Conservation (phyloP, 2,329 filamentous ascomycete species). For the Beauveria medogensis region DNA sequence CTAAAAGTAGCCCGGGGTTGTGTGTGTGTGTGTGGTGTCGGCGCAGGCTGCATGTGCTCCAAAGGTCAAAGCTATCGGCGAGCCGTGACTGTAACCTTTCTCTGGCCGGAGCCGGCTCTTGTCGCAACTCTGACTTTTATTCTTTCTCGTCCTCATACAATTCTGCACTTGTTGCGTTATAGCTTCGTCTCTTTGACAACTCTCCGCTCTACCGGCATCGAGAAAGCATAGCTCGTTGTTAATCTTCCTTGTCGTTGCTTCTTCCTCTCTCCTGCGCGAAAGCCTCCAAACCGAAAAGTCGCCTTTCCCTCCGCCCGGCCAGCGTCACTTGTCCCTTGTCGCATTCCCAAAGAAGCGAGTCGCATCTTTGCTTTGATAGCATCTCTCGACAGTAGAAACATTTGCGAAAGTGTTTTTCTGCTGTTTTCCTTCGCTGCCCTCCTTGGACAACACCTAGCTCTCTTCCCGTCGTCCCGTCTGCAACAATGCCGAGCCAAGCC, state of each 20-base stretch:
- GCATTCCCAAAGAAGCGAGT: neutral
- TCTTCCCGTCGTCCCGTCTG: neutral
- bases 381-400: neutral
- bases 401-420: neutral
- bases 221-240: neutral
- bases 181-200: neutral
- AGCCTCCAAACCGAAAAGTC: neutral
- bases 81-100: slow-evolving; percentile 7
- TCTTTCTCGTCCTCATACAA: neutral
- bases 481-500: slow-evolving; percentile 26
- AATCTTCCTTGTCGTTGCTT: neutral
- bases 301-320: slow-evolving; percentile 2
- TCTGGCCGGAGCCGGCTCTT: neutral
- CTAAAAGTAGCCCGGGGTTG: slow-evolving; percentile 1
- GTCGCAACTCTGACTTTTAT: slow-evolving; percentile 5
- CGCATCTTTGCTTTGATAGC: neutral
- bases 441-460: neutral
- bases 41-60: slow-evolving; percentile 1
- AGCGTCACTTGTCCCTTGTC: neutral
- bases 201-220: neutral
- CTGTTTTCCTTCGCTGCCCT: neutral
- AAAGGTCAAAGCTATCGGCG: slow-evolving; percentile 6
- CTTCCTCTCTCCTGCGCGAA: neutral
- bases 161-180: neutral
- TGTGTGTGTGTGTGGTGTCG: neutral